phyloP scores from a whole-genome alignment of 257 asterid genomes.

The Paulownia fortunei region DNA sequence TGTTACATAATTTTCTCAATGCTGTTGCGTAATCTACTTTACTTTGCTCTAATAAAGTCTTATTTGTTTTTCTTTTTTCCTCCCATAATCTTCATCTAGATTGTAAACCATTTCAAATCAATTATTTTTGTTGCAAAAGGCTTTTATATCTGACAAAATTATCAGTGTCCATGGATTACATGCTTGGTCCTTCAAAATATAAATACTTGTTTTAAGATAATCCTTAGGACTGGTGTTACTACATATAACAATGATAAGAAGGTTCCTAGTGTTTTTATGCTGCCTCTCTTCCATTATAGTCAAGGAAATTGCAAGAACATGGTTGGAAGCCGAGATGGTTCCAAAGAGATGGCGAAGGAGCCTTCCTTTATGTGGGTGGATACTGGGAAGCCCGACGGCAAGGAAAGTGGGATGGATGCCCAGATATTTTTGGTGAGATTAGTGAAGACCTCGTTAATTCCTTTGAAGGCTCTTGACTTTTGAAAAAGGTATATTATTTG shows the following conservation, averaged over 20 bases:
- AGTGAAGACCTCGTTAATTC: constrained; percentile 53
- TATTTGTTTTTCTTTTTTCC: too few relatives aligned
- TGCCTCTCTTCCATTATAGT: constrained; percentile 43
- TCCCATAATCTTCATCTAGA: too few relatives aligned
- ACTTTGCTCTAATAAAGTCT: too few relatives aligned
- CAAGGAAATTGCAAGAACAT: constrained; percentile 88
- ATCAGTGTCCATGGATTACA: neutral
- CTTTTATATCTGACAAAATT: neutral
- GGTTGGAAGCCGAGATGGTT: constrained; percentile 98
- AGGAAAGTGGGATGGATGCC: constrained; percentile 79
- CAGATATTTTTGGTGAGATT: constrained; percentile 75
- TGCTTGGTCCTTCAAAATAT: neutral
- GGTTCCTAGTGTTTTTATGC: too few relatives aligned
- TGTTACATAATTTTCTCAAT: too few relatives aligned
- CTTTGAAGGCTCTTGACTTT: constrained; percentile 41
- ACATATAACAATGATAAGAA: neutral
- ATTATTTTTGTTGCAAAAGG: too few relatives aligned
- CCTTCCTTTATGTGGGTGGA: constrained; percentile 71
- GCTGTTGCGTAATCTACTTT: too few relatives aligned
- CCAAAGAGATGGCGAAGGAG: constrained; percentile 60
- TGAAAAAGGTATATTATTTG: too few relatives aligned
- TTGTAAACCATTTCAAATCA: too few relatives aligned
- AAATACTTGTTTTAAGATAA: neutral
- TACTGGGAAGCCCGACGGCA: constrained; percentile 92
- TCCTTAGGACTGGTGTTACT: neutral